phyloP scores from a whole-genome alignment of 2,329 filamentous ascomycete genomes.

The Colletotrichum eleusines region DNA sequence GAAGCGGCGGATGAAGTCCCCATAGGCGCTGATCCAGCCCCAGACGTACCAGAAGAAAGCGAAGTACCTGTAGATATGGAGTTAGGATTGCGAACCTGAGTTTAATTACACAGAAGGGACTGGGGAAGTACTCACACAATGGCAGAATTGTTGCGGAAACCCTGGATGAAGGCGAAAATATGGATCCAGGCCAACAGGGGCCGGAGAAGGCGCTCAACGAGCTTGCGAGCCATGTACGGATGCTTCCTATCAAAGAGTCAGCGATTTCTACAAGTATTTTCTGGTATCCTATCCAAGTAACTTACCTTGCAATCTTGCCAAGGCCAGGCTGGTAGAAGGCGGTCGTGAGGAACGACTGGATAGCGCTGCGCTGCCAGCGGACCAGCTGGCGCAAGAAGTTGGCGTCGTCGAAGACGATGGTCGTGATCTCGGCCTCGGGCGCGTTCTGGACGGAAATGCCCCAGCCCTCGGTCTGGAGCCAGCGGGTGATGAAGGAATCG shows the following conservation, averaged over 20 bases:
- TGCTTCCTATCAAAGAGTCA: conserved; percentile 14
- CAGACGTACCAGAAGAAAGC: conserved; percentile 30
- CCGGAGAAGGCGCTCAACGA: conserved; percentile 37
- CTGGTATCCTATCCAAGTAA: rapidly evolving
- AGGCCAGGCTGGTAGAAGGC: conserved; percentile 28
- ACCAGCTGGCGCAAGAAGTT: conserved; percentile 44
- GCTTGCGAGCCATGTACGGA: conserved; percentile 40
- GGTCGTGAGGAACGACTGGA: conserved; percentile 19
- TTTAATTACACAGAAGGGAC: rapidly evolving
- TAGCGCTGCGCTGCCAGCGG: conserved; percentile 45
- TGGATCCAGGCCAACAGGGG: conserved; percentile 32
- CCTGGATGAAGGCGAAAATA: conserved; percentile 20
- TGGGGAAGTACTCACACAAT: conserved; percentile 14
- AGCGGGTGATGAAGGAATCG: conserved; percentile 48
- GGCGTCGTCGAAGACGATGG: conserved; percentile 42
- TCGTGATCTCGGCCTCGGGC: conserved; percentile 44
- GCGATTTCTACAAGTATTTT: rapidly evolving
- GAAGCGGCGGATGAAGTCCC: conserved; percentile 24
- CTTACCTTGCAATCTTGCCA: conserved; percentile 18
- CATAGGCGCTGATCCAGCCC: conserved; percentile 20
- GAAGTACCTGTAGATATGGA: conserved; percentile 3
- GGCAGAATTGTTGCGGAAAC: conserved; percentile 10
- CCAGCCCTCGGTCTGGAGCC: conserved; percentile 46
- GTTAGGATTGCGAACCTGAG: not conserved
- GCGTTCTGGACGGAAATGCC: conserved; percentile 46